Evolutionary conservation across 768 basidiomycete genomes (phyloP).

Genomic region (Suillus americanus): DNA sequence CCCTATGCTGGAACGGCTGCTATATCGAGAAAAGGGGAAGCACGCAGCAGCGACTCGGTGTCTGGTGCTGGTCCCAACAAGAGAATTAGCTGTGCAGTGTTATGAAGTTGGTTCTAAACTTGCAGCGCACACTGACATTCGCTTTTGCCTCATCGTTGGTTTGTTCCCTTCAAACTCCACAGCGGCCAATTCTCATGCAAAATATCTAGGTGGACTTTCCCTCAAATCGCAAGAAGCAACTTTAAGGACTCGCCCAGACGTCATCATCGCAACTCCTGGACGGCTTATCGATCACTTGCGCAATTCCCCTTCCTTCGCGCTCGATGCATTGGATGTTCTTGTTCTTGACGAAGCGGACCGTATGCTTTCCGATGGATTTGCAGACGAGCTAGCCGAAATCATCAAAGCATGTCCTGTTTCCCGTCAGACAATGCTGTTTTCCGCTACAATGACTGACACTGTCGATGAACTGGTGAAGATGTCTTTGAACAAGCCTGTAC

Average conservation of each 20-base stretch:
- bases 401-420: conserved; percentile 84
- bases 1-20: conserved; percentile 88
- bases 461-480: conserved; percentile 92
- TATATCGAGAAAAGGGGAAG: conserved; percentile 89
- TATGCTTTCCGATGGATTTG: conserved; percentile 95
- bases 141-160: conserved; percentile 93
- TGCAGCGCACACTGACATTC: conserved; percentile 83
- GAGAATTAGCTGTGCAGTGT: conserved; percentile 95
- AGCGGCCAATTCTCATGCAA: conserved; percentile 10
- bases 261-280: conserved; percentile 96
- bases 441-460: conserved; percentile 97
- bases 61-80: conserved; percentile 89
- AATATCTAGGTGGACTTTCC: conserved; percentile 80
- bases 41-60: conserved; percentile 86
- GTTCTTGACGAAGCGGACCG: conserved; percentile 98
- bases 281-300: conserved; percentile 97
- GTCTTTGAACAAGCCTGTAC: conserved; percentile 89
- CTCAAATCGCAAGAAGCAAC: conserved; percentile 88
- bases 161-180: conserved; percentile 1
- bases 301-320: conserved; percentile 90
- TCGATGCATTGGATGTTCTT: conserved; percentile 90
- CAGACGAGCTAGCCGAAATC: conserved; percentile 92
- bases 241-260: conserved; percentile 85
- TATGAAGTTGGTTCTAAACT: conserved; percentile 88
- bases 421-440: conserved; percentile 98